Conservation (phyloP, 139 green algal genomes). For the Eudorina sp. region DNA sequence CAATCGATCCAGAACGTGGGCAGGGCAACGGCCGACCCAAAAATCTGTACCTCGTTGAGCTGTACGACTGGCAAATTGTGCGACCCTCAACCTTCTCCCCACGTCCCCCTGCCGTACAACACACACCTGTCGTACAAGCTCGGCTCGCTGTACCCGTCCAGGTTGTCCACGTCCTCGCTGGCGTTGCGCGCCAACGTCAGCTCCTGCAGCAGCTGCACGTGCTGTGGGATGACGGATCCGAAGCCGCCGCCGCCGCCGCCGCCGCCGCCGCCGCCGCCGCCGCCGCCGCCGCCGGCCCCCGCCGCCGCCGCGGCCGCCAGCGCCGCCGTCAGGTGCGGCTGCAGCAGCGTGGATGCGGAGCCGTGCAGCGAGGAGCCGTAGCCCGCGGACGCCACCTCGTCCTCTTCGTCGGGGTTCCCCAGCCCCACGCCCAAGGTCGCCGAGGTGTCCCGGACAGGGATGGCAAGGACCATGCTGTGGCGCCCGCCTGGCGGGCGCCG, state of each 20-base stretch:
- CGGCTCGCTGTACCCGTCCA: conserved; percentile 31
- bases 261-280: neutral
- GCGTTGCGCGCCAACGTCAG: neutral
- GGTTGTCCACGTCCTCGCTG: neutral
- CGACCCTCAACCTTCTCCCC: neutral
- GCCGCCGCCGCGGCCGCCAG: too few relatives aligned
- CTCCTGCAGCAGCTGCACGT: neutral
- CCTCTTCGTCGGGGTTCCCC: too few relatives aligned
- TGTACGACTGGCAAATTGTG: too few relatives aligned
- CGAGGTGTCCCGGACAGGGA: conserved; percentile 72
- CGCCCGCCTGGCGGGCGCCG: conserved; percentile 53
- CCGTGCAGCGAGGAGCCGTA: too few relatives aligned
- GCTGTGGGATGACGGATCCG: neutral
- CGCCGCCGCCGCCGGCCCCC: neutral
- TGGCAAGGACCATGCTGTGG: conserved; percentile 79
- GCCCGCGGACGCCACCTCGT: neutral
- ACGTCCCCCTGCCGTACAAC: neutral
- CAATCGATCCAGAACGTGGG: too few relatives aligned
- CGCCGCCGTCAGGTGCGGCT: neutral
- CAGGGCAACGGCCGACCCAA: too few relatives aligned
- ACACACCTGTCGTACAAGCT: conserved; percentile 48
- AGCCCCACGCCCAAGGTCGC: too few relatives aligned
- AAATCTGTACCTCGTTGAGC: too few relatives aligned
- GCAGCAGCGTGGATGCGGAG: neutral
- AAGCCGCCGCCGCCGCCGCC: neutral